A percentile compares a stretch with the other conserved stretches of the same genome.
phyloP scores from a whole-genome alignment of 768 basidiomycete species.

The Tricholoma sp. region DNA sequence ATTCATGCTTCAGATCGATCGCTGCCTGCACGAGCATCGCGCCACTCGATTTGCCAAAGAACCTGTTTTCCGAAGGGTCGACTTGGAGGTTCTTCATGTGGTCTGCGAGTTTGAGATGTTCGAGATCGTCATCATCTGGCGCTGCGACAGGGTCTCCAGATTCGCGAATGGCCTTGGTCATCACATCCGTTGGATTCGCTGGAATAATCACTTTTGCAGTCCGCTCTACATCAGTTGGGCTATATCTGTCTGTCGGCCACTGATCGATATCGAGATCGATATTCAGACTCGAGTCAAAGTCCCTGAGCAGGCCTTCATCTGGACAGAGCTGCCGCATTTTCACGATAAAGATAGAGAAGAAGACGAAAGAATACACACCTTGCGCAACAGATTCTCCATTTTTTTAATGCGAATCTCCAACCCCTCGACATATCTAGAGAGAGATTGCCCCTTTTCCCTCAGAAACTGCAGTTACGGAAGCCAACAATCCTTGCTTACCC shows the following conservation, averaged over 20 bases:
- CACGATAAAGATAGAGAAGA: not conserved
- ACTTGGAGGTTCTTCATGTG: constrained; percentile 29
- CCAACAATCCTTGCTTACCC: constrained; percentile 34
- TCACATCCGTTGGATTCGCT: constrained; percentile 19
- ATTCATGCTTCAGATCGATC: constrained; percentile 55
- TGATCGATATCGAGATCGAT: constrained; percentile 12
- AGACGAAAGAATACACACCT: constrained; percentile 18
- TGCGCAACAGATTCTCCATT: constrained; percentile 52
- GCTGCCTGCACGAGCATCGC: constrained; percentile 50
- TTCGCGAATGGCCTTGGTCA: constrained; percentile 31
- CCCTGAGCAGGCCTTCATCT: constrained; percentile 54
- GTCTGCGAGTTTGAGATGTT: constrained; percentile 29
- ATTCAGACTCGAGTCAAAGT: constrained; percentile 34
- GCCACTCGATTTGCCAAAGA: constrained; percentile 54
- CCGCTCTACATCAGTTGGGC: not conserved
- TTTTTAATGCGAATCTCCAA: constrained; percentile 57
- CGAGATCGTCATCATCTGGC: constrained; percentile 36
- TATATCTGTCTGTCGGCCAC: constrained; percentile 2
- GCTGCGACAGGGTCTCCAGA: constrained; percentile 12
- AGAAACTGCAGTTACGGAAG: not conserved
- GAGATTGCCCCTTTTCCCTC: not conserved
- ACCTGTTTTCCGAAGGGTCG: constrained; percentile 35
- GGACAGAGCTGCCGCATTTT: constrained; percentile 51
- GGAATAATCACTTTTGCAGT: not conserved
- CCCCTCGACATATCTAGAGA: constrained; percentile 49